Percentiles rank a stretch among this genome's conserved stretches.
Conservation (phyloP, 2,329 filamentous ascomycete species). For the Fusarium mexicanum region DNA sequence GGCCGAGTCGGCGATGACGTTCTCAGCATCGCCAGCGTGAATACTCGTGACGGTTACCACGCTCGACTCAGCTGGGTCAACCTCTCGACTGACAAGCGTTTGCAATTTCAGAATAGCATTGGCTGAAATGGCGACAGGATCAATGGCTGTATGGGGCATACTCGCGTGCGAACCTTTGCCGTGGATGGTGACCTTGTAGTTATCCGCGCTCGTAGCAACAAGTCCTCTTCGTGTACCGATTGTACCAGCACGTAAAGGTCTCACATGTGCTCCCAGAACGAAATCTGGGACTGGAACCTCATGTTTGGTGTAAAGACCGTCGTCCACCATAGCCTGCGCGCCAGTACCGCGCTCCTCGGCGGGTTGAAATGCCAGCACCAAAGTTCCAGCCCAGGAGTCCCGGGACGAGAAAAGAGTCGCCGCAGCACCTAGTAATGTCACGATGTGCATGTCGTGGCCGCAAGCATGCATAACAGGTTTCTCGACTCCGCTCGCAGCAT, state of each 20-base stretch:
- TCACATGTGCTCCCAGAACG: constrained; percentile 51
- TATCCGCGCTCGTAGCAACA: constrained; percentile 42
- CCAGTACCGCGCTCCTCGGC: constrained; percentile 72
- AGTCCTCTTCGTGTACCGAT: constrained; percentile 42
- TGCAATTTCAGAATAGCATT: constrained; percentile 37
- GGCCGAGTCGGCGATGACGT: constrained; percentile 56
- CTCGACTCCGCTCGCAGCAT: background rate
- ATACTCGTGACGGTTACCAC: constrained; percentile 58
- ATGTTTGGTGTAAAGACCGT: constrained; percentile 46
- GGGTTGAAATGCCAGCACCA: constrained; percentile 74
- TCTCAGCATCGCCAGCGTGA: constrained; percentile 53
- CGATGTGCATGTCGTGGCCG: constrained; percentile 74
- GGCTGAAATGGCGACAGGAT: constrained; percentile 15
- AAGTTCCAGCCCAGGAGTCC: constrained; percentile 67
- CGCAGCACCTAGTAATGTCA: constrained; percentile 64
- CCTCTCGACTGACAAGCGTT: constrained; percentile 46
- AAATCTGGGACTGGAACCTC: constrained; percentile 46
- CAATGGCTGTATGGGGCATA: constrained; percentile 14
- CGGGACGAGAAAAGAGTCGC: constrained; percentile 56
- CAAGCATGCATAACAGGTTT: constrained; percentile 74
- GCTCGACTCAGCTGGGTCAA: constrained; percentile 49
- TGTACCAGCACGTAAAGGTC: constrained; percentile 45
- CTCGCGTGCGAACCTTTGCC: constrained; percentile 48
- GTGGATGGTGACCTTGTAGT: constrained; percentile 42
- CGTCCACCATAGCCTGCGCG: constrained; percentile 57